A percentile compares a stretch with the other conserved stretches of the same genome.
These are phyloP conservation scores for Heliocybe sulcata DNA, from an alignment of 1,284 basidiomycete species.

Conservation along the genomic window DNA sequence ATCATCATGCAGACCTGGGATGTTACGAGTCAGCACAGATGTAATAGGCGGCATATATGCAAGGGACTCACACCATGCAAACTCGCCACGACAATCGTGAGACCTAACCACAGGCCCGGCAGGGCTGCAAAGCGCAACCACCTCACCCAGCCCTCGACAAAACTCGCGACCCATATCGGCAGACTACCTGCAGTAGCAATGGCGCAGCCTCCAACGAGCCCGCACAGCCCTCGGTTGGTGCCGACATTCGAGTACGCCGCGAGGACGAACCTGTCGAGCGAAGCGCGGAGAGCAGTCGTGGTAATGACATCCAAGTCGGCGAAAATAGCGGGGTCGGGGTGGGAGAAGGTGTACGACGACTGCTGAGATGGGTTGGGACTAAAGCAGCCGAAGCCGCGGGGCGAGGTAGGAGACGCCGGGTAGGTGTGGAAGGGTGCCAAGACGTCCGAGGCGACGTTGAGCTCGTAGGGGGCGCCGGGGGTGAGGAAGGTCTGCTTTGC, in stretches of 20 bases:
- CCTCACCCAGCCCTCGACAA: conserved; percentile 33
- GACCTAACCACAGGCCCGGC: conserved; percentile 64
- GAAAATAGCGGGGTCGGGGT: conserved; percentile 62
- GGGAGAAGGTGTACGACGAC: conserved; percentile 27
- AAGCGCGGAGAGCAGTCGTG: conserved; percentile 53
- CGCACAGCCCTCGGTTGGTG: conserved; percentile 61
- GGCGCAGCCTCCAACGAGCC: conserved; percentile 51
- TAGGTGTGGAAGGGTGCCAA: conserved; percentile 52
- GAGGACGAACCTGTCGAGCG: conserved; percentile 58
- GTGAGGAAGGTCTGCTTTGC: conserved; percentile 75
- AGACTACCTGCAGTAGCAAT: conserved; percentile 26
- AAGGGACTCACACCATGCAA: conserved; percentile 46
- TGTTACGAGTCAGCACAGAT: conserved; percentile 5
- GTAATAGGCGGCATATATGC: conserved; percentile 1
- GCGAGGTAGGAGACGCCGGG: conserved; percentile 3
- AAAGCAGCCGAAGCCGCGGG: neutral
- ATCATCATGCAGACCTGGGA: conserved; percentile 48
- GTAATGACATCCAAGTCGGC: conserved; percentile 47
- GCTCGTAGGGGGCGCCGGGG: conserved; percentile 59
- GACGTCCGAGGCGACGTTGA: conserved; percentile 58
- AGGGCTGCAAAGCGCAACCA: conserved; percentile 55
- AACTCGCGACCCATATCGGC: conserved; percentile 40
- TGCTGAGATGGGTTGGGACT: conserved; percentile 17
- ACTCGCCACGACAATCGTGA: conserved; percentile 54
- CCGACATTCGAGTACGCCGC: conserved; percentile 72